Evolutionary conservation across 164 flowering plant genomes (phyloP), one percentile per base, ranked within the genome.

Genomic region (Platanus orientalis): DNA sequence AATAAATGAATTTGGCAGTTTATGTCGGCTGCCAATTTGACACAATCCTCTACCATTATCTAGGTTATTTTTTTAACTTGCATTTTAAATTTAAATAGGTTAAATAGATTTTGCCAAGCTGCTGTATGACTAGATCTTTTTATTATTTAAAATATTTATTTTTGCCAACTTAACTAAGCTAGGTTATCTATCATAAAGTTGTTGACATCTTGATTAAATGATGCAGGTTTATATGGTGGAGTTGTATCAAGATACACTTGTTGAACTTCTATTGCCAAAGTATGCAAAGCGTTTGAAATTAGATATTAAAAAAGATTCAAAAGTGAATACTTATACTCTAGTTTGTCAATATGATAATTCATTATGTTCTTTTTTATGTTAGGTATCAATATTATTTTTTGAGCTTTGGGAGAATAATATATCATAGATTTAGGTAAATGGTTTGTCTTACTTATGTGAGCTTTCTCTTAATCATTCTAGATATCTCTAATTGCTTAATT

Each of bases 141-240:
- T n/a, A n/a, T n/a, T n/a, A n/a, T n/a, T n/a, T n/a, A n/a, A n/a
- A n/a, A n/a, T n/a, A n/a, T n/a, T n/a, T n/a, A n/a, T n/a, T n/a
- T n/a, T n/a, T n/a, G n/a, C n/a, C n/a, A n/a, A n/a, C n/a, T n/a
- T n/a, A n/a, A n/a, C n/a, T n/a, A n/a, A n/a, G n/a, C n/a, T n/a
- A n/a, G n/a, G n/a, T n/a, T n/a, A n/a, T n/a, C n/a, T n/a, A n/a
- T n/a, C n/a, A n/a, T n/a, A n/a, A n/a, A n/a, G n/a, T n/a, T n/a
- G n/a, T n/a, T n/a, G n/a, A n/a, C n/a, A n/a, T n/a, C n/a, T 39
- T 28, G 21, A 17, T 64, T 7, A 50, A 54, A 66, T 62, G 20
- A n/a, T 78, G 68, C 83, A 95, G 99, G 91, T 80, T 29, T 92
- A 92, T 58, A 90, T 92, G 97, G 82, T 95, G 76, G 99, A 95